Evolutionary conservation across 768 basidiomycete genomes (phyloP), one percentile per base, ranked within the genome.

Genomic region (Stropharia rugosoannulata): DNA sequence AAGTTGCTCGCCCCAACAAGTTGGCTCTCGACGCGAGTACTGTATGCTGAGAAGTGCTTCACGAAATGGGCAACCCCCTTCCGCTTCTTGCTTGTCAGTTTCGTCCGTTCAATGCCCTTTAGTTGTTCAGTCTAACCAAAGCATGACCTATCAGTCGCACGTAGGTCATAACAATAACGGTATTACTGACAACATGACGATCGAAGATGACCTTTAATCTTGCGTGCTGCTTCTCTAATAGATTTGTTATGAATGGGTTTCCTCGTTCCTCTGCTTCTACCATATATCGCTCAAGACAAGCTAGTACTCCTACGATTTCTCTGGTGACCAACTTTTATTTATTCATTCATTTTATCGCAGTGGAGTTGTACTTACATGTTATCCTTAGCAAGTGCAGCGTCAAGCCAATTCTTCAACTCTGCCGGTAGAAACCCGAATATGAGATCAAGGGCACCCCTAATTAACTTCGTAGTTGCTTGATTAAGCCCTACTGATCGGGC

Each of bases 21-120:
- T 65, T 98, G 96, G 22, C 73, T 79, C 71, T 98, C 96, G 18
- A 97, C 80, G 6, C 87, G 86, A 25, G 81, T 76, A 61, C 95
- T 84, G 66, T 96, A 98, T 10, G 85, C 78, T 0, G 96, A 93
- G 76, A 98, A 98, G 71, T 93, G 85, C 64, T 90, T 91, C 63
- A 98, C 85, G 68, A 97, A 98, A 44, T 90, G 89, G 15, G 86
- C 89, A 25, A 97, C 91, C 6, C 96, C 96, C 63, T 86, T 89
- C 38, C 96, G 86, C 67, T 95, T 97, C 79, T 92, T 96, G 70
- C 86, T 89, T 12, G 90, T 92, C 41, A 94, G 73, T 68, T 95
- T 97, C 3, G 93, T 96, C 62, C 90, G 86, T 64, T 95, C 95
- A 41, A 98, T 90, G 19, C 81, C 80, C 54, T 89, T 86, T 61